Percentiles rank a stretch among this genome's conserved stretches.
Conservation (phyloP, 139 green algal species). For the Mesostigma viride region DNA sequence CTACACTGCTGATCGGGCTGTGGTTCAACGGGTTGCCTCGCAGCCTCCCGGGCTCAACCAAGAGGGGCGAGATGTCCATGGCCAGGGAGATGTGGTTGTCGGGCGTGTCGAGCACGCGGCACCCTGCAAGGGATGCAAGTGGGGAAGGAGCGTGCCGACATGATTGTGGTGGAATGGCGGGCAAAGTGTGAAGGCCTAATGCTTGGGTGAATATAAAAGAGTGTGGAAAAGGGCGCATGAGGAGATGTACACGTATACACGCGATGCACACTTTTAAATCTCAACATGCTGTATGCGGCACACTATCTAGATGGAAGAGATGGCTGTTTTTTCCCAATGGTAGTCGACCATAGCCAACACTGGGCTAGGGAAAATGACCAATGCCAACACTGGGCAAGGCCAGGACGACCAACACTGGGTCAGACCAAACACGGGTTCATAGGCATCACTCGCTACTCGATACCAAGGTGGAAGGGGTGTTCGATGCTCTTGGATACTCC, state of each 20-base stretch:
- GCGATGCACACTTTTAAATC: neutral
- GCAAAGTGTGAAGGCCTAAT: neutral
- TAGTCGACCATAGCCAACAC: too few relatives aligned
- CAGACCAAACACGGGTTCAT: too few relatives aligned
- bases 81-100: conserved; percentile 82
- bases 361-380: too few relatives aligned
- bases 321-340: too few relatives aligned
- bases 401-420: too few relatives aligned
- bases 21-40: neutral
- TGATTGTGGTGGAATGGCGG: neutral
- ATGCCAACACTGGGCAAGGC: too few relatives aligned
- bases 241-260: neutral
- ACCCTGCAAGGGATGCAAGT: conserved; percentile 35
- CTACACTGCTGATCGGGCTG: neutral
- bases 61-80: conserved; percentile 48
- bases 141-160: conserved; percentile 18
- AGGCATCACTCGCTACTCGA: too few relatives aligned
- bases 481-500: too few relatives aligned
- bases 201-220: neutral
- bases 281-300: neutral
- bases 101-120: conserved; percentile 65
- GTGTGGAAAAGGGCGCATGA: neutral
- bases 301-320: neutral
- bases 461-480: too few relatives aligned
- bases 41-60: too few relatives aligned